Percentiles rank a stretch among this genome's conserved stretches.
phyloP scores from a whole-genome alignment of 257 asterid genomes.

The Gentiana dahurica region DNA sequence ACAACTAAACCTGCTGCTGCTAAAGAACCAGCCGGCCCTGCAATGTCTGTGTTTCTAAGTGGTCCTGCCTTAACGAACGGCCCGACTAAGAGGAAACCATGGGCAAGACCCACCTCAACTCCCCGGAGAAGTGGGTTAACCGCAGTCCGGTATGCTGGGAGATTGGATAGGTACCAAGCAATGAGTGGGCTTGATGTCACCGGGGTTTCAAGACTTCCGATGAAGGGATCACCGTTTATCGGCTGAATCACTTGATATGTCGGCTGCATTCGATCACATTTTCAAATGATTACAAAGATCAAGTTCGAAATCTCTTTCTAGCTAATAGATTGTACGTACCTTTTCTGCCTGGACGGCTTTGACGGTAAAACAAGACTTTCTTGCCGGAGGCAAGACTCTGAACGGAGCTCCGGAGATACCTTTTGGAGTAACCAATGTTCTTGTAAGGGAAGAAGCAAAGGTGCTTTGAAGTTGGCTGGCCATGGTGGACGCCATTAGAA shows the following conservation, averaged over 20 bases:
- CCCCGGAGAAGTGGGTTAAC: slow-evolving; percentile 67
- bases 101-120: slow-evolving; percentile 81
- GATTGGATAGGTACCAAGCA: slow-evolving; percentile 94
- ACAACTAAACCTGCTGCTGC: slow-evolving; percentile 82
- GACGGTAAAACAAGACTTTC: slow-evolving; percentile 52
- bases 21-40: slow-evolving; percentile 65
- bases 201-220: slow-evolving; percentile 93
- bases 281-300: not conserved
- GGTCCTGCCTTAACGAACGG: slow-evolving; percentile 84
- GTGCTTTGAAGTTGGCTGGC: slow-evolving; percentile 71
- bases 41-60: slow-evolving; percentile 49
- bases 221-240: slow-evolving; percentile 91
- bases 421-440: slow-evolving; percentile 45
- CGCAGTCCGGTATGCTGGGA: slow-evolving; percentile 79
- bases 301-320: not conserved
- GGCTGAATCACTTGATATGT: slow-evolving; percentile 94
- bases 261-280: slow-evolving; percentile 41
- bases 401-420: slow-evolving; percentile 81
- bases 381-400: slow-evolving; percentile 44
- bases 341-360: slow-evolving; percentile 73
- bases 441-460: slow-evolving; percentile 44
- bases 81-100: slow-evolving; percentile 79
- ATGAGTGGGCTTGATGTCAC: slow-evolving; percentile 90
- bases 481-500: slow-evolving; percentile 67
- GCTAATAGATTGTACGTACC: slow-evolving; percentile 18